Evolutionary conservation across 306 rosid species (phyloP), one percentile per base, ranked within the genome.

Genomic region (Rosa lucieae): DNA sequence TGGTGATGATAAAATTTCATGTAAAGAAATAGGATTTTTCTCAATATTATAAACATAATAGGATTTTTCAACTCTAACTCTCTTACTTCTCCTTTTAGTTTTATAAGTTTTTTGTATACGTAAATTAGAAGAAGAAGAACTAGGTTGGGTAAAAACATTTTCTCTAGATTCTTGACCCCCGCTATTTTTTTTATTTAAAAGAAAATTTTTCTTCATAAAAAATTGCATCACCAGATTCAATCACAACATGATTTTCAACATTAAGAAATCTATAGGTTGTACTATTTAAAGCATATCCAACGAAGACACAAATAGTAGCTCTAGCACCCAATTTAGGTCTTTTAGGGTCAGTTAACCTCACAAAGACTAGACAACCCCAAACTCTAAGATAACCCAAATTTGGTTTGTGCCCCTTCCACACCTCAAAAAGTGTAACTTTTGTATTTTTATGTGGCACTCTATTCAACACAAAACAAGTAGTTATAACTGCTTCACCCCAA

Each of bases 331-430:
- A 10, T 68, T 74, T 62, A 4, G 12, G 5, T 73, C 12, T 39
- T 21, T 79, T 73, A 3, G 18, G 59, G 8, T 80, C 1, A 4
- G 20, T 52, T 12, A 56, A n/a, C 6, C 9, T 0, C 1, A 68
- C 49, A 70, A 53, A 75, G 0, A 23, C 80, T 15, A 75, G 56
- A 39, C 77, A 81, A 11, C 59, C 67, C 46, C 67, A 81, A 12
- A 52, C 40, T 76, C 26, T 58, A n/a, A 81, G 14, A 35, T 67
- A 74, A 0, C 15, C 10, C 10, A 75, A 8, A 47, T 81, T 81
- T 2, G 37, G 53, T 44, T 69, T 44, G 44, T 69, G 18, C 1
- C 53, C 20, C 9, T 43, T 44, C 18, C 53, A 43, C 13, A 21
- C 37, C 55, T 69, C 37, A 21, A 68, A 43, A 20, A 10, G 35